Evolutionary conservation across 805 yeast genomes (phyloP).

Genomic region (Soucietia sequanensis): DNA sequence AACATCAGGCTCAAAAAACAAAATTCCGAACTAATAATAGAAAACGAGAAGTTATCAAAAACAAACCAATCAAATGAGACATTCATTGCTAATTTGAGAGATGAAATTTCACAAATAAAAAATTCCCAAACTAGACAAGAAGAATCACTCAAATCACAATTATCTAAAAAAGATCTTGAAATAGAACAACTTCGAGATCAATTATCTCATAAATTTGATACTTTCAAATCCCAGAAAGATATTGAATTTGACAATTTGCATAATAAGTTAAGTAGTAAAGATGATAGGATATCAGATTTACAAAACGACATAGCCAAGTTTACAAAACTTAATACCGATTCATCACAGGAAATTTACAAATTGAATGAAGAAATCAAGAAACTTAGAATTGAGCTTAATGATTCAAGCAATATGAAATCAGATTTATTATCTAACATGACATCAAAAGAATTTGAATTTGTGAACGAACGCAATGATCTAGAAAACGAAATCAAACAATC

Average conservation of each 20-base stretch:
- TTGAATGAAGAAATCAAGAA: conserved; percentile 12
- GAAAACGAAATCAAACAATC: conserved; percentile 51
- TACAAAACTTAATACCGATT: conserved; percentile 9
- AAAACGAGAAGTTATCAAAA: conserved; percentile 10
- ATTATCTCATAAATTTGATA: neutral
- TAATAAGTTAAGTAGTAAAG: conserved; percentile 10
- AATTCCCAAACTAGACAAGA: conserved; percentile 2
- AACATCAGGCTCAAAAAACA: conserved; percentile 37
- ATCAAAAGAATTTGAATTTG: conserved; percentile 58
- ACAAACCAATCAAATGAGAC: conserved; percentile 8
- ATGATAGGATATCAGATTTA: conserved; percentile 13
- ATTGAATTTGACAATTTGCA: conserved; percentile 10
- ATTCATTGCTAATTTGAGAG: conserved; percentile 6
- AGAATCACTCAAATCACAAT: conserved; percentile 2
- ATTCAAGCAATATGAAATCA: conserved; percentile 44
- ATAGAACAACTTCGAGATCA: conserved; percentile 7
- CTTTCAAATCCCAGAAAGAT: conserved; percentile 6
- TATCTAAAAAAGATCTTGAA: conserved; percentile 8
- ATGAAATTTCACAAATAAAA: conserved; percentile 8
- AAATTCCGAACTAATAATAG: conserved; percentile 17
- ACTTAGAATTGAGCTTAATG: conserved; percentile 18
- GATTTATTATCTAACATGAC: conserved; percentile 70
- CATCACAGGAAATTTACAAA: conserved; percentile 11
- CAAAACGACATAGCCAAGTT: conserved; percentile 10
- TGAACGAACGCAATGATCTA: conserved; percentile 49